Evolutionary conservation across 495 filamentous ascomycete species (phyloP), one percentile per base, ranked within the genome.

Genomic region (Aspergillus panamensis): DNA sequence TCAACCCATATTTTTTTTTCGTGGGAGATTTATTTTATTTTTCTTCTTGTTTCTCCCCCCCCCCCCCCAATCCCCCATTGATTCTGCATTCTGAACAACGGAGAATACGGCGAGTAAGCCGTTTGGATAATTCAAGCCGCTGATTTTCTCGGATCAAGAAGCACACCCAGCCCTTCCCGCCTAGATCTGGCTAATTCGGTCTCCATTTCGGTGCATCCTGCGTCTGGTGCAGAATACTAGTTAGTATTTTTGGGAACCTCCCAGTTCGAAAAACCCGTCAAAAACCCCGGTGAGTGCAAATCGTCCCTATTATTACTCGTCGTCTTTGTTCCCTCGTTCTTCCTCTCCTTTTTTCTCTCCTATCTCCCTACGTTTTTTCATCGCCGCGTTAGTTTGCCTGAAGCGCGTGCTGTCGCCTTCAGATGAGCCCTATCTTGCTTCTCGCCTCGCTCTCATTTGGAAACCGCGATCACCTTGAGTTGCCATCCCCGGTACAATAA

Each of bases 171-270:
- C 39, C 55, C 55, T 62, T 33, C 53, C 49, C 51, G 44, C 50
- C 53, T 42, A 57, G 53, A 58, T 65, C 60, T 60, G 60, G 59
- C 50, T 59, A 57, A 49, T 50, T 39, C 44, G 45, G 48, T 48
- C 50, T 57, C 47, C 29, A 49, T 48, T 32, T 39, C 29, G 51
- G 45, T 55, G 51, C 55, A 47, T 57, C 35, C 48, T 58, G 48
- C 52, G 33, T 43, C 48, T 48, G 37, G 21, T 58, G 62, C 60
- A 50, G 8, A 35, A 45, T 58, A 44, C 48, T 51, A 51, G 30
- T 52, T 58, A 29, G 57, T 50, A 57, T 51, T 60, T 60, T 63
- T 49, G 57, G 51, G 50, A 49, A 32, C 12, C 42, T 42, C 33
- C 20, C 42, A 5, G 42, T 48, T 48, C 53, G 40, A 42, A 33